Evolutionary conservation across 768 basidiomycete genomes (phyloP).

Genomic region (Tylopilus subfusipes): DNA sequence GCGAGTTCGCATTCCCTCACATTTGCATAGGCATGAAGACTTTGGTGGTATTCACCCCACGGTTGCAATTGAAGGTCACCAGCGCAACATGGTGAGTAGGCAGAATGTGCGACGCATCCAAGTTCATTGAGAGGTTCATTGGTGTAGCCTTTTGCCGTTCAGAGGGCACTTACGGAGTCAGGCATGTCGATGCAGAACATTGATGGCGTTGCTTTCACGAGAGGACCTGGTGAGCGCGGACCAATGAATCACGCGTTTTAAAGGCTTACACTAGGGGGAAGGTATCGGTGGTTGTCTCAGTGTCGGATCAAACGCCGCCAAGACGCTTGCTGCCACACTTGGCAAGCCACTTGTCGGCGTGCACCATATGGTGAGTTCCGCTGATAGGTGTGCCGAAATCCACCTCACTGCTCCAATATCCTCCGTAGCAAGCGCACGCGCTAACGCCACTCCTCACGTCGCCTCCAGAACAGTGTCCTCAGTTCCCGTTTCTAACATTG

Average conservation of each 20-base stretch:
- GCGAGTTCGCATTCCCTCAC: not conserved
- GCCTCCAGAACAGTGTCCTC: conserved; percentile 38
- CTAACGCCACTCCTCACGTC: conserved; percentile 74
- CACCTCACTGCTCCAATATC: not conserved
- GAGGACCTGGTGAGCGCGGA: conserved; percentile 64
- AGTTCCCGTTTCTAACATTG: conserved; percentile 84
- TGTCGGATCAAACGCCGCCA: conserved; percentile 80
- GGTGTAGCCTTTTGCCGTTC: conserved; percentile 68
- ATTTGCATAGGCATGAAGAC: conserved; percentile 20
- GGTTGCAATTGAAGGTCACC: conserved; percentile 76
- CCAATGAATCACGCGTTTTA: not conserved
- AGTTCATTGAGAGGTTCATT: not conserved
- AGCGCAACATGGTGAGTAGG: conserved; percentile 63
- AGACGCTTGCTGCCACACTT: conserved; percentile 72
- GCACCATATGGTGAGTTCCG: conserved; percentile 81
- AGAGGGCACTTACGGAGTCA: conserved; percentile 64
- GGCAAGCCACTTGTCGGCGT: conserved; percentile 84
- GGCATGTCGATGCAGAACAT: conserved; percentile 55
- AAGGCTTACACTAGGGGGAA: conserved; percentile 20
- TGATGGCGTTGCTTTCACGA: conserved; percentile 87
- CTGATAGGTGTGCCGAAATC: not conserved
- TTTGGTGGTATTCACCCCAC: conserved; percentile 74
- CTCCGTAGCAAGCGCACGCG: conserved; percentile 83
- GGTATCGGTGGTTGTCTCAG: conserved; percentile 80
- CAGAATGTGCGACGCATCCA: not conserved